Percentiles rank a stretch among this genome's conserved stretches.
phyloP scores from a whole-genome alignment of 768 basidiomycete species.

The Epithele typhae region DNA sequence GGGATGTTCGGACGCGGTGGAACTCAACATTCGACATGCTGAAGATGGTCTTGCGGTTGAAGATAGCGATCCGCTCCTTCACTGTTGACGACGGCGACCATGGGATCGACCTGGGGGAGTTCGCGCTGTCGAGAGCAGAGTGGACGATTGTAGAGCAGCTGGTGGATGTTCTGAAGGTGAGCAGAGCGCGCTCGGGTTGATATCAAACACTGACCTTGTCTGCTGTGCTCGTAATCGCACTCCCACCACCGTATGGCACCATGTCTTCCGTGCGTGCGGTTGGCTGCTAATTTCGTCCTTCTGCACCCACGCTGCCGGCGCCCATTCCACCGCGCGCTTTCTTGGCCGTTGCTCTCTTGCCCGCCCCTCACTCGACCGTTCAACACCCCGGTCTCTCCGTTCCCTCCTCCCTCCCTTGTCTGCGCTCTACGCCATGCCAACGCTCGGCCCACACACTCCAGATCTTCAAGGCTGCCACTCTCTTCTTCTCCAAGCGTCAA shows the following conservation, averaged over 20 bases:
- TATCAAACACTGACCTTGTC: too few species aligned
- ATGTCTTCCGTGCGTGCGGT: too few species aligned
- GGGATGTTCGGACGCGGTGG: slow-evolving; percentile 25
- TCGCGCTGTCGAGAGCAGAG: slow-evolving; percentile 22
- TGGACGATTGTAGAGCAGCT: slow-evolving; percentile 33
- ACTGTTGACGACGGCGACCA: slow-evolving; percentile 17
- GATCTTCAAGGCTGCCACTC: slow-evolving; percentile 13
- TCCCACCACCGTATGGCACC: too few species aligned
- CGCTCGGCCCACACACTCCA: not conserved
- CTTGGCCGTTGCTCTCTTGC: not conserved
- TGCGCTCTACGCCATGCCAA: too few species aligned
- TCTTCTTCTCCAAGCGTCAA: slow-evolving; percentile 12
- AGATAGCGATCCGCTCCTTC: slow-evolving; percentile 24
- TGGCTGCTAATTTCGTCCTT: too few species aligned
- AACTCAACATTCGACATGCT: slow-evolving; percentile 28
- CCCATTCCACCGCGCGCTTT: not conserved
- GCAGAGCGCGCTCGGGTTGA: too few species aligned
- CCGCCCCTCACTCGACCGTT: too few species aligned
- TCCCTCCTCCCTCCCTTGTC: too few species aligned
- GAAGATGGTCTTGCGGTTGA: slow-evolving; percentile 24
- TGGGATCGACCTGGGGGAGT: slow-evolving; percentile 23
- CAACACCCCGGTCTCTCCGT: too few species aligned
- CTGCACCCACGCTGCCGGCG: not conserved
- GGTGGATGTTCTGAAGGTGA: slow-evolving; percentile 23
- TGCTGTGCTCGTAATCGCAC: too few species aligned